Evolutionary conservation across 352 stramenopile species (phyloP), one percentile per base, ranked within the genome.

Genomic region (Globisporangium spinosum): DNA sequence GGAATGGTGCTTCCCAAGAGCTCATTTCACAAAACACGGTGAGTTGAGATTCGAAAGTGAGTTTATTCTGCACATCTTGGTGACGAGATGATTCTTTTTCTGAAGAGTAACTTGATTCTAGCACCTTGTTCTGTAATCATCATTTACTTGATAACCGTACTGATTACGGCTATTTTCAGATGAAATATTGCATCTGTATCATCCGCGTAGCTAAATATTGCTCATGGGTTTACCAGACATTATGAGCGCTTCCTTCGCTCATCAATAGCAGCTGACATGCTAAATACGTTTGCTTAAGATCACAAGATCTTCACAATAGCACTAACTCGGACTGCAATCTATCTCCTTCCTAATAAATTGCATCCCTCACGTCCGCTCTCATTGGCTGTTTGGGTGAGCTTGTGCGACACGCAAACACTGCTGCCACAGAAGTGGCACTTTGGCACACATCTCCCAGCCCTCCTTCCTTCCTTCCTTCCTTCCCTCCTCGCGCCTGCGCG

Each of bases 21-120:
- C 5, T 51, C 2, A 38, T 58, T 27, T 59, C 12, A 13, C 54
- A 59, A 40, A 40, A 59, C n/a, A 59, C 15, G 54, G 54, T 59
- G 20, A 1, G 0, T 40, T 38, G 17, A 58, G 23, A 10, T 34
- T 58, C n/a, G 22, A 51, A 51, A 51, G 17, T 8, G 2, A 51
- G 17, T 4, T 51, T 10, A 23, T 10, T 5, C 17, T 9, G 43
- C 17, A 51, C 43, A 51, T 51, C 43, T 51, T 51, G 43, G 43
- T 51, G 43, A 51, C 0, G 17, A 8, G n/a, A 8, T n/a, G 17
- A 12, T 1, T 12, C 43, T 51, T 51, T 6, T 51, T 23, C 17
- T 3, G 17, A 23, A 22, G 2, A 22, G n/a, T 3, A 5, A 9
- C 3, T 12, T 10, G 17, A 12, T 10, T 3, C 22, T 22, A 23